A percentile compares a stretch with the other conserved stretches of the same genome.
phyloP scores from a whole-genome alignment of 2,329 filamentous ascomycete species.

The Ascochyta clinopodiicola region DNA sequence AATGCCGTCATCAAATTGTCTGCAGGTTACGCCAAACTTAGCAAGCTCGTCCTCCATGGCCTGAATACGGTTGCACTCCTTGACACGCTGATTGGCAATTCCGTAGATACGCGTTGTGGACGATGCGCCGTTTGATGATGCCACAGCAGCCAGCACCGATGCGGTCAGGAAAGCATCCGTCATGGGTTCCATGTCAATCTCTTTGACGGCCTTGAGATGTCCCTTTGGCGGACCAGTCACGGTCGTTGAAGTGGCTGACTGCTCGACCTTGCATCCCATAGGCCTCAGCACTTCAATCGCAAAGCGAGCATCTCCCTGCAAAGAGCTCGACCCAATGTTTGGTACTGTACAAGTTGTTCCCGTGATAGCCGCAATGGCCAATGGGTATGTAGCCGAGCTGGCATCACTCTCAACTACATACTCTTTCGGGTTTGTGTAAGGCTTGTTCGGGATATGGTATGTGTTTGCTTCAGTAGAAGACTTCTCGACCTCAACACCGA shows the following conservation, averaged over 20 bases:
- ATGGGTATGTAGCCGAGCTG: slow-evolving; percentile 94
- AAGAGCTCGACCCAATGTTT: slow-evolving; percentile 89
- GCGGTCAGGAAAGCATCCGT: slow-evolving; percentile 97
- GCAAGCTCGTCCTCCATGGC: slow-evolving; percentile 95
- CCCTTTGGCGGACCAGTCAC: slow-evolving; percentile 86
- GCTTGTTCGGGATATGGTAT: slow-evolving; percentile 87
- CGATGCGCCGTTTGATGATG: slow-evolving; percentile 68
- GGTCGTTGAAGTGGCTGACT: slow-evolving; percentile 85
- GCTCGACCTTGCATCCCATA: slow-evolving; percentile 92
- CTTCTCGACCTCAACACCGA: slow-evolving; percentile 80
- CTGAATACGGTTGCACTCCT: slow-evolving; percentile 95
- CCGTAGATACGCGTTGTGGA: slow-evolving; percentile 83
- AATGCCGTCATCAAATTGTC: slow-evolving; percentile 94
- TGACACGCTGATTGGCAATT: slow-evolving; percentile 97
- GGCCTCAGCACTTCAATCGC: slow-evolving; percentile 86
- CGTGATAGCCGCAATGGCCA: slow-evolving; percentile 93
- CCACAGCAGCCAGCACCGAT: slow-evolving; percentile 89
- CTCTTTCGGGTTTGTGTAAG: slow-evolving; percentile 81
- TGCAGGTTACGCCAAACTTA: slow-evolving; percentile 88
- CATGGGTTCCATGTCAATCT: slow-evolving; percentile 99
- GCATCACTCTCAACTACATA: slow-evolving; percentile 97
- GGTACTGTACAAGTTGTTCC: slow-evolving; percentile 95
- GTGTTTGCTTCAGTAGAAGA: slow-evolving; percentile 84
- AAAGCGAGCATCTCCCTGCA: slow-evolving; percentile 95
- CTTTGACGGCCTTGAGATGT: slow-evolving; percentile 73